Evolutionary conservation across 805 yeast genomes (phyloP).

Genomic region (Cephaloascus fragrans): DNA sequence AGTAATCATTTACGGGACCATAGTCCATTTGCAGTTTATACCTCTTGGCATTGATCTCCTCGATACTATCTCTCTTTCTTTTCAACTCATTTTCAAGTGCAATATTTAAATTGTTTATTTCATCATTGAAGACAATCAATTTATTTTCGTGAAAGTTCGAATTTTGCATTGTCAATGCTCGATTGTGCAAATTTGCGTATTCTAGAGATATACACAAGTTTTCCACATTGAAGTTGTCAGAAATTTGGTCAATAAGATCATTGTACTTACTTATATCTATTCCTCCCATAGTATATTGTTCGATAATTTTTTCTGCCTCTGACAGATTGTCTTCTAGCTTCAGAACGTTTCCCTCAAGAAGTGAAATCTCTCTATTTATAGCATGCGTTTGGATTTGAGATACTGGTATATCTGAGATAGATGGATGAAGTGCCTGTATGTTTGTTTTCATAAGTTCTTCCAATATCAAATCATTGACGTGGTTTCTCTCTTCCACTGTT

Average conservation of each 20-base stretch:
- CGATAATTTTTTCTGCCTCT: constrained; percentile 7
- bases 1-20: constrained; percentile 32
- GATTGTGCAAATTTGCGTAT: constrained; percentile 26
- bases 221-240: constrained; percentile 11
- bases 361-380: constrained; percentile 5
- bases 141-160: constrained; percentile 22
- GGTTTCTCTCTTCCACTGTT: constrained; percentile 6
- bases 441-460: constrained; percentile 7
- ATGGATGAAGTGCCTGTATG: background rate
- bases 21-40: constrained; percentile 31
- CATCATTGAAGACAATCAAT: constrained; percentile 25
- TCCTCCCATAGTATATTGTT: constrained; percentile 15
- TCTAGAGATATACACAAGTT: constrained; percentile 26
- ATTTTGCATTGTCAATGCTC: constrained; percentile 25
- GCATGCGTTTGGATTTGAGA: too few relatives aligned
- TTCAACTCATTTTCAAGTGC: constrained; percentile 15
- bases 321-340: constrained; percentile 12
- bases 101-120: constrained; percentile 15
- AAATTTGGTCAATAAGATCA: too few relatives aligned
- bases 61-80: constrained; percentile 30
- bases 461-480: constrained; percentile 10
- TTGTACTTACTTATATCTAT: constrained; percentile 22
- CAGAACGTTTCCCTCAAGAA: constrained; percentile 10
- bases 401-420: constrained; percentile 1
- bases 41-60: constrained; percentile 31